A percentile compares a stretch with the other conserved stretches of the same genome.
phyloP scores from a whole-genome alignment of 2,329 filamentous ascomycete species.

The Fusarium sp. region DNA sequence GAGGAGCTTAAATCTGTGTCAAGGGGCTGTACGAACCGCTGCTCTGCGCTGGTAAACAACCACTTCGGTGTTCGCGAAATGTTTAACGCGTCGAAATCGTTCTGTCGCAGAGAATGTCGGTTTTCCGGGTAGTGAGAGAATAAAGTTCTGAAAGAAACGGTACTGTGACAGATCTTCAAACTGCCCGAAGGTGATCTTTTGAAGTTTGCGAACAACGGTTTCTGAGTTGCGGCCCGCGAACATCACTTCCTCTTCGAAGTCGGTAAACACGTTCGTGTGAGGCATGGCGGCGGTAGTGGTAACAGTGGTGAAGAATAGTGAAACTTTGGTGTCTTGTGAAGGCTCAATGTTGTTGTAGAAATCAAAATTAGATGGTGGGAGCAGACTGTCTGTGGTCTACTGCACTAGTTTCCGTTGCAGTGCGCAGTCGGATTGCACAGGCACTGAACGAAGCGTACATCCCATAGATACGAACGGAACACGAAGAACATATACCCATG shows the following conservation, averaged over 20 bases:
- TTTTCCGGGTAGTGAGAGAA: rapidly evolving
- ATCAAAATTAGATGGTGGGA: not conserved
- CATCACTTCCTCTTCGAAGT: not conserved
- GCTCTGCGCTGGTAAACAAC: not conserved
- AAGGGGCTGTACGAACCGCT: not conserved
- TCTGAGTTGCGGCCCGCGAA: not conserved
- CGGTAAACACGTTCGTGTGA: not conserved
- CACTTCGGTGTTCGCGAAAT: not conserved
- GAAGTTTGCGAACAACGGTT: not conserved
- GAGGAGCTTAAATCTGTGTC: not conserved
- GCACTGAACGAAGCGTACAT: not conserved
- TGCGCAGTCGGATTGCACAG: not conserved
- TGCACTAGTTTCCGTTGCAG: not conserved
- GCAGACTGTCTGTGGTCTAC: not conserved
- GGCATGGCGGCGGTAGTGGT: not conserved
- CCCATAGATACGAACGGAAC: not conserved
- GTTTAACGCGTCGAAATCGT: not conserved
- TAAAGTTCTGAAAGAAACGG: not conserved
- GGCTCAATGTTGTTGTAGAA: not conserved
- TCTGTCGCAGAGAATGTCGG: not conserved
- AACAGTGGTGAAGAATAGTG: too few relatives aligned
- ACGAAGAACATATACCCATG: too few relatives aligned
- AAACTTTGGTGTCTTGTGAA: not conserved
- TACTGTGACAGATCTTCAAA: not conserved
- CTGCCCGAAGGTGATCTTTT: rapidly evolving